Conservation (phyloP, 345 rosid species). For the Gossypium rotundifolium region DNA sequence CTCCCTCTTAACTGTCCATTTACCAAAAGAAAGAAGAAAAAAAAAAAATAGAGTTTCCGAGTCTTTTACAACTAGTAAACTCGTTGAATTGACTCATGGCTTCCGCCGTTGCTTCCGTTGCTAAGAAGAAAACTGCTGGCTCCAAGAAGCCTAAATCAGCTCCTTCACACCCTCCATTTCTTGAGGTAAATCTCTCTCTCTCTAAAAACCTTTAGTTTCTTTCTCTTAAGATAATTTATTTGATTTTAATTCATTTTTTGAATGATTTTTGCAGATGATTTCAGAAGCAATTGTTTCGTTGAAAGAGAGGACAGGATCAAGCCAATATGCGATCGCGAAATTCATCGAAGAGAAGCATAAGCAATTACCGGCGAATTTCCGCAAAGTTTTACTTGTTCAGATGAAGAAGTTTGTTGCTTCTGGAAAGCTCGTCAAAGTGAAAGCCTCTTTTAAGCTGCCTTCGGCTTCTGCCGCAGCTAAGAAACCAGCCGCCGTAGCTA, state of each 20-base stretch:
- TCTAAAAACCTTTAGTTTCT: background rate
- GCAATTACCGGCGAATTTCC: slow-evolving; percentile 39
- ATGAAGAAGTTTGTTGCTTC: slow-evolving; percentile 46
- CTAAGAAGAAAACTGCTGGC: slow-evolving; percentile 25
- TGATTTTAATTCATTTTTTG: background rate
- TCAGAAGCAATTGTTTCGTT: slow-evolving; percentile 44
- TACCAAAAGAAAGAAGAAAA: background rate
- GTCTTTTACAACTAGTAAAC: background rate
- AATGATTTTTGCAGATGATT: slow-evolving; percentile 38
- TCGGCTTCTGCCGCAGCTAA: slow-evolving; percentile 12
- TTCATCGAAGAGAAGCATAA: slow-evolving; percentile 56
- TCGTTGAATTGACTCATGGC: slow-evolving; percentile 3
- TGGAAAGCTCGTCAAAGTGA: slow-evolving; percentile 55
- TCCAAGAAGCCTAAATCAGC: slow-evolving; percentile 24
- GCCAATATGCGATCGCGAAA: slow-evolving; percentile 58
- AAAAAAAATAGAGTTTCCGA: background rate
- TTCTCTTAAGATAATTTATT: background rate
- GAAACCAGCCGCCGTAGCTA: slow-evolving; percentile 3
- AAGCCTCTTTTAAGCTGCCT: slow-evolving; percentile 53
- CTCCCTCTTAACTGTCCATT: background rate
- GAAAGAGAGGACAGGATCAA: slow-evolving; percentile 67
- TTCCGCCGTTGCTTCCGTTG: background rate
- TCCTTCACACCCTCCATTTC: slow-evolving; percentile 46
- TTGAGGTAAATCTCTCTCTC: slow-evolving; percentile 29
- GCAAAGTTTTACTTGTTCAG: slow-evolving; percentile 43